Base-by-base conservation (phyloP, 768 basidiomycete genomes). In the Rhizopogon salebrosus region DNA sequence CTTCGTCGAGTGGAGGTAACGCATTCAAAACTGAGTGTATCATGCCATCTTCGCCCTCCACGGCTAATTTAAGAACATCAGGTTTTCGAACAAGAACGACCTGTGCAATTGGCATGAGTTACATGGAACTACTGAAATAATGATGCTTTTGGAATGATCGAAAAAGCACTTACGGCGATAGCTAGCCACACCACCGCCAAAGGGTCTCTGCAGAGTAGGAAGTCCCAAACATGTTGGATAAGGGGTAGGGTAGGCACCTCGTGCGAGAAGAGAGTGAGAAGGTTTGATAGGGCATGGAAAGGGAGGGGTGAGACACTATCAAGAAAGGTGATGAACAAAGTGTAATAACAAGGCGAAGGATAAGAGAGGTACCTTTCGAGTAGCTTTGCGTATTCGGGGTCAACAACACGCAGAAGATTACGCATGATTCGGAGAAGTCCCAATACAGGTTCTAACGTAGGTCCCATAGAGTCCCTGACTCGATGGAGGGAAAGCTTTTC, bases 161-260 rank as follows among this genome's bases (percentile, higher is more conserved):
- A 23, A 40, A 10, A 9, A 16, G 26, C 9, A 77, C 88, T 60
- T 64, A 95, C 92, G 37, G 89, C 86, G 31, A 86, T 81, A 14
- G 84, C 84, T 9, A 97, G 80, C 72, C 95, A 98, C 0, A 95
- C 86, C 2, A 83, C 77, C 1, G 78, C 75, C 26, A 93, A 80
- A 9, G 94, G 94, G 23, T 91, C 91, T 34, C 93, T 78, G 57
- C 83, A 82, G 11, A 98, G 71, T 9, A 97, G 70, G 63, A 85
- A 98, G 69, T 98, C 94, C 67, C 95, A 98, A 42, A 93, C 82
- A 57, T 93, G 87, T 64, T 95, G 93, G 24, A 93, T 88, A 36
- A 94, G 83, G 4, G 87, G 80, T n/a, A 95, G 78, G 2, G 89
- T 89, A 7, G 94, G 91, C 52, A 93, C 79, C 60, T 97, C 93